Conservation (phyloP, 768 basidiomycete species). For the Mycena belliarum region DNA sequence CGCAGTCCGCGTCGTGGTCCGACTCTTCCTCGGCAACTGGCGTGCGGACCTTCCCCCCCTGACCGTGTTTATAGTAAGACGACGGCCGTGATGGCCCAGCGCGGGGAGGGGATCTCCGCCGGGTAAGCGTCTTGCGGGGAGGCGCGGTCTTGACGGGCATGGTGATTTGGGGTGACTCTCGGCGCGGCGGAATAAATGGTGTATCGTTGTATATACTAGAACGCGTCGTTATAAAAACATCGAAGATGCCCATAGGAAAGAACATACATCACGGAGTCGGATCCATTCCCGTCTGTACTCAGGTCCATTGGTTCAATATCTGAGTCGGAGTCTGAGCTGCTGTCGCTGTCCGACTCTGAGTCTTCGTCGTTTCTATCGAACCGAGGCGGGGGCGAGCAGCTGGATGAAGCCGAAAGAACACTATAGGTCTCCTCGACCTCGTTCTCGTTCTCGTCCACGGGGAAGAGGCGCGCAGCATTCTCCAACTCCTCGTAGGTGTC, state of each 20-base stretch:
- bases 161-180: conserved; percentile 12
- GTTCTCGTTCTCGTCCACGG: conserved; percentile 18
- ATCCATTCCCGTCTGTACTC: not conserved
- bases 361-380: conserved; percentile 10
- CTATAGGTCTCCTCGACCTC: conserved; percentile 5
- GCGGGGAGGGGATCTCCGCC: not conserved
- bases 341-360: conserved; percentile 22
- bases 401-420: not conserved
- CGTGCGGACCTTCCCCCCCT: not conserved
- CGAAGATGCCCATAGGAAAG: not conserved
- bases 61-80: not conserved
- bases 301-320: conserved; percentile 23
- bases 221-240: not conserved
- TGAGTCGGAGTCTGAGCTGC: conserved; percentile 25
- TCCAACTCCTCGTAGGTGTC: conserved; percentile 15
- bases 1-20: conserved; percentile 34
- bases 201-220: conserved; percentile 14
- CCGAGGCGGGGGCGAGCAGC: conserved; percentile 1
- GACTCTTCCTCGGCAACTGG: conserved; percentile 10
- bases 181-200: conserved; percentile 11
- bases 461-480: conserved; percentile 12
- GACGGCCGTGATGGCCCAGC: not conserved
- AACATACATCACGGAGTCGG: conserved; percentile 10
- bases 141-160: not conserved
- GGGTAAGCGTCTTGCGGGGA: not conserved